Evolutionary conservation across 2,329 filamentous ascomycete species (phyloP).

Genomic region (Neonectria coccinea): DNA sequence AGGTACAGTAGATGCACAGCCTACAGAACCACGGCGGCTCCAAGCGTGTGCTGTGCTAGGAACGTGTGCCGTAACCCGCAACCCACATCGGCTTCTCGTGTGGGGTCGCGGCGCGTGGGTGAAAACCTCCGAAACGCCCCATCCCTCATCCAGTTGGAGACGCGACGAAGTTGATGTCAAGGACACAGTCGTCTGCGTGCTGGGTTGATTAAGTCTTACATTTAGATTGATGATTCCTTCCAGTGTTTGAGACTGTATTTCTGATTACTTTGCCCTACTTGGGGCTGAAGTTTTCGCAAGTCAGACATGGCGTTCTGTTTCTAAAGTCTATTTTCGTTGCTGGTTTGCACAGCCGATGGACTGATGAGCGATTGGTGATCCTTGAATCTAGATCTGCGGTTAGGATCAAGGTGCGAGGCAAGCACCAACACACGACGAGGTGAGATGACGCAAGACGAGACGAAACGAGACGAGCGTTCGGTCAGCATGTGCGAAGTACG

Average conservation of each 20-base stretch:
- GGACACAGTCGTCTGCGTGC: background rate
- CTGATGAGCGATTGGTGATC: background rate
- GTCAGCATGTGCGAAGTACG: background rate
- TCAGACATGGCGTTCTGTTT: background rate
- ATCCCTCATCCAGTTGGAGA: background rate
- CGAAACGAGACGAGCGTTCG: background rate
- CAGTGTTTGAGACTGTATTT: background rate
- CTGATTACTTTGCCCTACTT: background rate
- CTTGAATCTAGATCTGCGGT: background rate
- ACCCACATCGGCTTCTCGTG: slow-evolving; percentile 5
- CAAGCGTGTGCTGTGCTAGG: slow-evolving; percentile 6
- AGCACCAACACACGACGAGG: background rate
- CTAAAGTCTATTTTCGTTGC: background rate
- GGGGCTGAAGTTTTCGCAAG: background rate
- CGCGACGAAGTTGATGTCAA: background rate
- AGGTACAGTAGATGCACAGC: slow-evolving; percentile 17
- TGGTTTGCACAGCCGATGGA: background rate
- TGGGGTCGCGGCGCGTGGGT: slow-evolving; percentile 8
- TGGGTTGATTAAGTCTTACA: background rate
- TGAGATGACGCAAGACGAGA: slow-evolving; percentile 1
- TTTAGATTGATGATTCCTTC: too few species aligned
- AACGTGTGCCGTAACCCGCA: background rate
- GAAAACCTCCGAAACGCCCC: background rate
- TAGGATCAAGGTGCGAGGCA: background rate
- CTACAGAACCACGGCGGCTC: slow-evolving; percentile 1